phyloP scores from a whole-genome alignment of 768 basidiomycete genomes.

The Mycena amicta region DNA sequence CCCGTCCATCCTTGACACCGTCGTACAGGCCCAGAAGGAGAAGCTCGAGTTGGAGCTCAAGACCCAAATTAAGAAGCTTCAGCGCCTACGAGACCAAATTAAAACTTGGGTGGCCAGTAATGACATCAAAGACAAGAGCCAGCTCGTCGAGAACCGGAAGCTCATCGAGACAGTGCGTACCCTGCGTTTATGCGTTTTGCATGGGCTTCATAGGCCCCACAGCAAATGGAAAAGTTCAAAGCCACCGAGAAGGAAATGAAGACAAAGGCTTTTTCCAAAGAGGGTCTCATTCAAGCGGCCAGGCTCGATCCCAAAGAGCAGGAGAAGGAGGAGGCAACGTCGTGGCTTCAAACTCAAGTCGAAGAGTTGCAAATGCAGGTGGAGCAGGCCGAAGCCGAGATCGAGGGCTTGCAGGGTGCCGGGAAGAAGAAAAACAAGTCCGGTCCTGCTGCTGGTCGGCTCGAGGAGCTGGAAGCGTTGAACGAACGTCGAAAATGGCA shows the following conservation, averaged over 20 bases:
- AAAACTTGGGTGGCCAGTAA: constrained; percentile 96
- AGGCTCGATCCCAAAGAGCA: constrained; percentile 97
- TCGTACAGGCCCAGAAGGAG: constrained; percentile 86
- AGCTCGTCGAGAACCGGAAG: constrained; percentile 88
- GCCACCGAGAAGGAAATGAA: constrained; percentile 99
- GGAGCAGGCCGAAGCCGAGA: constrained; percentile 92
- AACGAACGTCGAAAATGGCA: constrained; percentile 98
- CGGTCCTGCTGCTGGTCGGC: constrained; percentile 65
- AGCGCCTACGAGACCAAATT: constrained; percentile 83
- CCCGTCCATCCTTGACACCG: neutral
- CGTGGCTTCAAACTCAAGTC: constrained; percentile 87
- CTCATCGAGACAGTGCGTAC: constrained; percentile 92
- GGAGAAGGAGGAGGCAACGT: constrained; percentile 87
- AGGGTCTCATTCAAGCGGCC: constrained; percentile 91
- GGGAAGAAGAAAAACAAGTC: constrained; percentile 87
- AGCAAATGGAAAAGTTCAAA: constrained; percentile 99
- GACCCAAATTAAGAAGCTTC: constrained; percentile 97
- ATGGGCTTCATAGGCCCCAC: constrained; percentile 28
- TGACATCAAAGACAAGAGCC: constrained; percentile 98
- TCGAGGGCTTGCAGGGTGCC: constrained; percentile 78
- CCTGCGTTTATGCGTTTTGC: constrained; percentile 27
- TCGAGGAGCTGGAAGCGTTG: constrained; percentile 81
- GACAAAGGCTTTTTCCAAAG: constrained; percentile 99
- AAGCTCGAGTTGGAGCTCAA: constrained; percentile 95
- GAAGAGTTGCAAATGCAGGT: constrained; percentile 93